These are phyloP conservation scores for Ceratocystis harringtonii DNA, from an alignment of 2,329 filamentous ascomycete species.

Conservation along the genomic window DNA sequence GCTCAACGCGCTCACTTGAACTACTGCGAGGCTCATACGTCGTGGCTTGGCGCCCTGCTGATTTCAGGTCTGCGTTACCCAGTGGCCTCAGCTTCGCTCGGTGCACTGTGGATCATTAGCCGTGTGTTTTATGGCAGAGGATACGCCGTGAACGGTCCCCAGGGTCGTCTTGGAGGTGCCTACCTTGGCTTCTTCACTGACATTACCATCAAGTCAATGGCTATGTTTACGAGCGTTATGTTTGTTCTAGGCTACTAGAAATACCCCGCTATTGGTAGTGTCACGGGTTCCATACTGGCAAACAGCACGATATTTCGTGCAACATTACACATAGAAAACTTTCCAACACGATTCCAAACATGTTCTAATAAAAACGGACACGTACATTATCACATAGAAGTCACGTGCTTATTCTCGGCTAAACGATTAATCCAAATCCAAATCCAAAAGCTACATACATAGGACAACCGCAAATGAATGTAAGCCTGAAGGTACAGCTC, in stretches of 20 bases:
- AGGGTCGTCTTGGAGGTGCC: constrained; percentile 31
- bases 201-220: constrained; percentile 28
- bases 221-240: constrained; percentile 30
- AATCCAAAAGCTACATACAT: background rate
- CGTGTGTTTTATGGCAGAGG: constrained; percentile 41
- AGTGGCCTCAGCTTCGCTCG: constrained; percentile 32
- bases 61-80: constrained; percentile 44
- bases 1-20: constrained; percentile 48
- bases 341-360: background rate
- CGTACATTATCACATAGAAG: too few relatives aligned
- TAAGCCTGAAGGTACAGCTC: too few relatives aligned
- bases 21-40: constrained; percentile 45
- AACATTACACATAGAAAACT: too few relatives aligned
- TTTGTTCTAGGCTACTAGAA: constrained; percentile 26
- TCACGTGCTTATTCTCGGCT: too few relatives aligned
- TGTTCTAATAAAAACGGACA: background rate
- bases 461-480: background rate
- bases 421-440: background rate
- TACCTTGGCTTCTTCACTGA: constrained; percentile 25
- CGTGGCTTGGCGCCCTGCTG: constrained; percentile 37
- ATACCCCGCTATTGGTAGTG: background rate
- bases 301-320: too few relatives aligned
- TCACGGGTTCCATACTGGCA: background rate
- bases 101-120: constrained; percentile 36
- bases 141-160: constrained; percentile 35